Evolutionary conservation across 2,329 filamentous ascomycete species (phyloP), one percentile per base, ranked within the genome.

Genomic region (Scedosporium aurantiacum): DNA sequence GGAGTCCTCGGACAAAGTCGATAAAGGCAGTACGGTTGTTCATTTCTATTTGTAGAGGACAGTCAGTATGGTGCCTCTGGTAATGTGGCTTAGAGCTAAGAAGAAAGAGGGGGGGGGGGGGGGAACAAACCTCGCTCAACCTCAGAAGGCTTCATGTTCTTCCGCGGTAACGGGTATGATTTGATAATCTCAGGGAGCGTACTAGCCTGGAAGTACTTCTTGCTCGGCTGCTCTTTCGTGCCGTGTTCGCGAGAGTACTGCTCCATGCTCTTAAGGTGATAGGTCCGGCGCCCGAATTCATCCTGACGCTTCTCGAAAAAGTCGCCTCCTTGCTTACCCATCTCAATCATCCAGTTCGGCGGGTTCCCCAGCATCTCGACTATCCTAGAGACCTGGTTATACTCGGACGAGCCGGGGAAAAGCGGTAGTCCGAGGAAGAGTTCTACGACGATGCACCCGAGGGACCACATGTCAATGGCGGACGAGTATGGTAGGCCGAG

Each of bases 401-500:
- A 99, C 74, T 99, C 94, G 2, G 94, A 99, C 0, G 93, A 97
- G 28, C 94, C 94, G 6, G 94, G 94, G 74, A 99, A 99, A 2
- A 99, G 76, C 1, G 94, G 94, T 58, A 99, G 79, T 55, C 63
- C 94, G 1, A 99, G 81, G 79, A 99, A 99, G 18, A 99, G 81
- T 74, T 99, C 94, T 25, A 99, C 94, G 16, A 99, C 93, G 67
- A 99, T 99, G 74, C 94, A 99, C 60, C 94, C 94, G 54, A 99
- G 79, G 4, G 94, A 99, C 94, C 94, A 99, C 93, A 99, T 99
- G 71, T 99, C 94, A 70, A 99, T 99, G 52, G 94, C 94, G 4
- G 94, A 97, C 14, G 94, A 97, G 73, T 99, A 99, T 63, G 94
- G 94, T 57, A 99, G 78, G 3, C 94, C 94, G n/a, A 99, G 79